These are phyloP conservation scores for Penicillium sp. DNA, from an alignment of 2,329 filamentous ascomycete species.

Conservation along the genomic window DNA sequence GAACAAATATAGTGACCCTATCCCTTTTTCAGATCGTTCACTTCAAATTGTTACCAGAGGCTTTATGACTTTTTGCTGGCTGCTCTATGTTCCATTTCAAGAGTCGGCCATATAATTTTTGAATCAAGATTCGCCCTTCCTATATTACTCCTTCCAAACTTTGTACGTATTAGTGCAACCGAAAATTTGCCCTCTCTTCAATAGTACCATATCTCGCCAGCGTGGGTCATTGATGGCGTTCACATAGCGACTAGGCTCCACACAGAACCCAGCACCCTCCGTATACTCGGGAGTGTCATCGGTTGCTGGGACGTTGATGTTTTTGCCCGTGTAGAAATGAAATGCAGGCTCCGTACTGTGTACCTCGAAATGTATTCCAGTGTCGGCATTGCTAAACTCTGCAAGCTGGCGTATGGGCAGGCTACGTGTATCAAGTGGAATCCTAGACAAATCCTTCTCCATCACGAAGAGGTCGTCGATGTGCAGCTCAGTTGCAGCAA, in stretches of 20 bases:
- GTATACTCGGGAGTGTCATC: slow-evolving; percentile 65
- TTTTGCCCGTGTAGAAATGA: slow-evolving; percentile 93
- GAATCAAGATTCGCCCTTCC: too few species aligned
- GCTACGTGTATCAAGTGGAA: slow-evolving; percentile 69
- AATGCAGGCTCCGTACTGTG: slow-evolving; percentile 92
- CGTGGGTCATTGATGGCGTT: slow-evolving; percentile 82
- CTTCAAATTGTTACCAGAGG: too few species aligned
- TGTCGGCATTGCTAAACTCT: slow-evolving; percentile 72
- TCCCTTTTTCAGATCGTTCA: too few species aligned
- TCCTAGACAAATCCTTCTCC: slow-evolving; percentile 62
- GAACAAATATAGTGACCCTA: too few species aligned
- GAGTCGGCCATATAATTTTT: too few species aligned
- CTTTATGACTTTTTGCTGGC: too few species aligned
- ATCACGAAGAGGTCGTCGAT: slow-evolving; percentile 92
- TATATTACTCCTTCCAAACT: slow-evolving; percentile 67
- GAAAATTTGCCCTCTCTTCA: slow-evolving; percentile 85
- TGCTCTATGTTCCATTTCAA: too few species aligned
- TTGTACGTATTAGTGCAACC: slow-evolving; percentile 82
- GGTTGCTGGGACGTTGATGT: slow-evolving; percentile 73
- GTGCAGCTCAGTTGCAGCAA: slow-evolving; percentile 72
- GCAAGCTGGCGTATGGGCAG: slow-evolving; percentile 69
- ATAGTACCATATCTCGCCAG: slow-evolving; percentile 76
- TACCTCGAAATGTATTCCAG: slow-evolving; percentile 81
- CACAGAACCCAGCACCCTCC: slow-evolving; percentile 78
- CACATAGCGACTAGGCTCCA: slow-evolving; percentile 89